Evolutionary conservation across 2,329 filamentous ascomycete genomes (phyloP).

Genomic region (Penicillium sp.): DNA sequence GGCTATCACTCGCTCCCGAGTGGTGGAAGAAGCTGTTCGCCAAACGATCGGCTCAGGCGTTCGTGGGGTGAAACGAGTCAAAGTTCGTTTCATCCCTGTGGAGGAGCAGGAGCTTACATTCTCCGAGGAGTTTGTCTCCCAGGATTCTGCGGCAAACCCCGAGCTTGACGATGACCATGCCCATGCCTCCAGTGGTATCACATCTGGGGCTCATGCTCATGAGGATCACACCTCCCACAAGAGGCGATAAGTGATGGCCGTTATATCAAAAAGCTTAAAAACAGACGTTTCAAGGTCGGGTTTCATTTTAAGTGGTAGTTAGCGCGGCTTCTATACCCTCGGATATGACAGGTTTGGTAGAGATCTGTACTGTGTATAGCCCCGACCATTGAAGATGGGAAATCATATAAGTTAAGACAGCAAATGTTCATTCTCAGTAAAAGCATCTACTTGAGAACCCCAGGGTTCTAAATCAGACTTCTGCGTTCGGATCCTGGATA

Average conservation of each 20-base stretch:
- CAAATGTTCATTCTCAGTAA: background rate
- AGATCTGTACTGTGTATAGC: conserved; percentile 18
- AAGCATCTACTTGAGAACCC: background rate
- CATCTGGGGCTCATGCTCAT: conserved; percentile 23
- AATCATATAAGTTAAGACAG: background rate
- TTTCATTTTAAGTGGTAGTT: conserved; percentile 5
- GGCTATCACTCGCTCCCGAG: conserved; percentile 69
- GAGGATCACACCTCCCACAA: conserved; percentile 21
- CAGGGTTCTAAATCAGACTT: background rate
- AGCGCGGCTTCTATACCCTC: conserved; percentile 18
- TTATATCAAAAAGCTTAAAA: background rate
- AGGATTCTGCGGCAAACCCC: conserved; percentile 59
- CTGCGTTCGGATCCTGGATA: background rate
- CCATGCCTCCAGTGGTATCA: conserved; percentile 33
- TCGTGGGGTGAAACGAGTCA: conserved; percentile 78
- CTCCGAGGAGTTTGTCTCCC: conserved; percentile 77
- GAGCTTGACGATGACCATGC: conserved; percentile 47
- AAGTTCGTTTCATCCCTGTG: conserved; percentile 77
- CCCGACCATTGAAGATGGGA: conserved; percentile 9
- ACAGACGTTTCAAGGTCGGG: background rate
- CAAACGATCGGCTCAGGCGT: conserved; percentile 73
- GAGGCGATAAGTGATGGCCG: conserved; percentile 17
- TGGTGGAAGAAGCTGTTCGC: conserved; percentile 72
- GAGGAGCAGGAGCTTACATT: conserved; percentile 59
- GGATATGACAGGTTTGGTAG: background rate